These are phyloP conservation scores for Yamadazyma akitaensis DNA, from an alignment of 805 yeast genomes.

Conservation along the genomic window DNA sequence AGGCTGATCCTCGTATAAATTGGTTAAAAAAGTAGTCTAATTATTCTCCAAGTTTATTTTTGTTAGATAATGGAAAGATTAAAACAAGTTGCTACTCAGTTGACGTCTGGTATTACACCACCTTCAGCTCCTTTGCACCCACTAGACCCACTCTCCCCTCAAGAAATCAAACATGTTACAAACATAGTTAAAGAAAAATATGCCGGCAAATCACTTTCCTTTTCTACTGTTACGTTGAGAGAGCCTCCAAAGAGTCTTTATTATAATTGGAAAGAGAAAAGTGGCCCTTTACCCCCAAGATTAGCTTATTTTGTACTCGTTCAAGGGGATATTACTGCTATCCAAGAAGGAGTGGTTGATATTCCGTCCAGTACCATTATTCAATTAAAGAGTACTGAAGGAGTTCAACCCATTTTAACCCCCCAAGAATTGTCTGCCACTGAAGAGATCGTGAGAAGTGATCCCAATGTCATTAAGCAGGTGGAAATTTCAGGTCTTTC, in stretches of 20 bases:
- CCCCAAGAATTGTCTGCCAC: slow-evolving; percentile 62
- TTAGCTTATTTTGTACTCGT: slow-evolving; percentile 64
- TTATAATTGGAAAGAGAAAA: slow-evolving; percentile 61
- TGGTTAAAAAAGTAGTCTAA: no score
- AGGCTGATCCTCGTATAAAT: no score
- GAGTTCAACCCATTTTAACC: slow-evolving; percentile 73
- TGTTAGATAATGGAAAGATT: slow-evolving; percentile 53
- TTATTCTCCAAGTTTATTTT: neutral
- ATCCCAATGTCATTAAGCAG: slow-evolving; percentile 70
- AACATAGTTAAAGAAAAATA: slow-evolving; percentile 47
- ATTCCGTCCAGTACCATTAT: slow-evolving; percentile 46
- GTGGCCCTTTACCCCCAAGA: slow-evolving; percentile 64
- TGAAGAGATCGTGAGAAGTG: slow-evolving; percentile 64
- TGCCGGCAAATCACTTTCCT: slow-evolving; percentile 44
- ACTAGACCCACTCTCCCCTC: slow-evolving; percentile 65
- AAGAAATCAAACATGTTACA: slow-evolving; percentile 60
- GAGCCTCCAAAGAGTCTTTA: slow-evolving; percentile 68
- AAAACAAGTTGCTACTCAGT: slow-evolving; percentile 59
- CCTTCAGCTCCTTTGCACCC: slow-evolving; percentile 63
- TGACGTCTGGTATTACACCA: slow-evolving; percentile 52
- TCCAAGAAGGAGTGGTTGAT: slow-evolving; percentile 70
- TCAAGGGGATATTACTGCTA: slow-evolving; percentile 55
- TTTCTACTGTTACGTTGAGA: slow-evolving; percentile 67
- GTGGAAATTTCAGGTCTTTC: slow-evolving; percentile 70
- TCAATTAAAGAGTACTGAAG: slow-evolving; percentile 47